Conservation (phyloP, 2,329 filamentous ascomycete genomes). For the Tetracladium maxilliforme region DNA sequence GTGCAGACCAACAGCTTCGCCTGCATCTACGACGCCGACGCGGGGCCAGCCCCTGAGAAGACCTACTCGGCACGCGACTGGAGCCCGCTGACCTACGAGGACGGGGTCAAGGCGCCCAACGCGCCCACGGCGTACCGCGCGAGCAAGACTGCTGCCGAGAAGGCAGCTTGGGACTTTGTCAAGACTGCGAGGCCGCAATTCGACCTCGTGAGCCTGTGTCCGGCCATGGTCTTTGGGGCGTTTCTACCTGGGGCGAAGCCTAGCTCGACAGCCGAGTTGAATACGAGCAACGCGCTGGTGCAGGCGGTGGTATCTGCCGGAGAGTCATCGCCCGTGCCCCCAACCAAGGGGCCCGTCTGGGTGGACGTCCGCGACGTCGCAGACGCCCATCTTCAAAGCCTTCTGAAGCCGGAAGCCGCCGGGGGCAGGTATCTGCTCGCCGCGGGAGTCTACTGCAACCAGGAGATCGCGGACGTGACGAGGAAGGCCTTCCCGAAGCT, state of each 20-base stretch:
- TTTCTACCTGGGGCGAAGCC: constrained; percentile 2
- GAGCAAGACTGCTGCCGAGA: constrained; percentile 11
- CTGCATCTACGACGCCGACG: constrained; percentile 9
- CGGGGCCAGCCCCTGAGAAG: constrained; percentile 6
- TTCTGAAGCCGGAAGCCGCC: constrained; percentile 5
- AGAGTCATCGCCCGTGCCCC: constrained; percentile 3
- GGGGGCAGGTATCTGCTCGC: constrained; percentile 12
- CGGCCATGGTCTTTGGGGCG: constrained; percentile 13
- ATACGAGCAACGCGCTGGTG: constrained; percentile 13
- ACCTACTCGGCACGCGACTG: constrained; percentile 6
- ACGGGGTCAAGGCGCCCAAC: constrained; percentile 6
- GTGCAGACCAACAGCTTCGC: constrained; percentile 13
- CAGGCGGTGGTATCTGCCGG: constrained; percentile 3
- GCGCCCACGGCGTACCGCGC: constrained; percentile 11
- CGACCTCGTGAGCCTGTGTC: constrained; percentile 4
- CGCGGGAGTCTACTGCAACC: constrained; percentile 12
- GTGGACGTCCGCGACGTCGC: constrained; percentile 10
- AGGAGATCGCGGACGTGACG: constrained; percentile 14
- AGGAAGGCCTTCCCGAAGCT: constrained; percentile 5
- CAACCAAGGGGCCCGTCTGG: constrained; percentile 10
- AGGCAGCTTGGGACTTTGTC: constrained; percentile 12
- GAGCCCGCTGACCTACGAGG: constrained; percentile 4
- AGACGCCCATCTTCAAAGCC: constrained; percentile 6
- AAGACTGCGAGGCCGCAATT: constrained; percentile 3
- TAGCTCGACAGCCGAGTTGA: constrained; percentile 10